Evolutionary conservation across 208 protist genomes (phyloP), one percentile per base, ranked within the genome.

Genomic region (Leishmania amazonensis): DNA sequence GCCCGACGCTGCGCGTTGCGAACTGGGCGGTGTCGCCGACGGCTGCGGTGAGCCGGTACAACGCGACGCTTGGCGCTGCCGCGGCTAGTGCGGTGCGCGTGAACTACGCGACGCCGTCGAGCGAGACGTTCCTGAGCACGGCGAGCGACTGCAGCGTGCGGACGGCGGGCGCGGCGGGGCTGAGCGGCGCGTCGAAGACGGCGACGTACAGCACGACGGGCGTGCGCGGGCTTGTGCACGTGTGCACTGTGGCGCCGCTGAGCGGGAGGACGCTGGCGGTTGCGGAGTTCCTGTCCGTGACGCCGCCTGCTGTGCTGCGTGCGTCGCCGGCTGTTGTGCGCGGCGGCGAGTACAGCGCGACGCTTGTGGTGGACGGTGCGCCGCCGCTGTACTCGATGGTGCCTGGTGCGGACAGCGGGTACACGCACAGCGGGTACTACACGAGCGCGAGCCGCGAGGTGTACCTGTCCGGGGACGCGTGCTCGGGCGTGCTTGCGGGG

Each of bases 371-470:
- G 64, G 7, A 67, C 0, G 85, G 81, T 40, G 40, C 53, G 65
- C 28, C 70, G 24, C 85, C 85, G 67, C 64, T 90, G n/a, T 95
- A 95, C 83, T 95, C 91, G 49, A 86, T 95, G 80, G 49, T 87
- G 21, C 83, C 79, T 15, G 86, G 87, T 42, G 85, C 74, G 24
- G 91, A 95, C 74, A 73, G 60, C 40, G 38, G 73, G 35, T 90
- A 86, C 85, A 8, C 45, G 60, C 86, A 87, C 81, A 81, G 83
- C 24, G 17, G 5, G 28, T 88, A 89, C 81, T 93, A 90, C 81
- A 72, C 76, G 74, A 80, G 58, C 31, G 47, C 17, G 60, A 81
- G 81, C 40, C 88, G 89, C 75, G 74, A 78, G 15, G 83, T 93
- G 42, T 95, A 87, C 73, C 77, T 95, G 11, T 93, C 91, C 6